Conservation (phyloP, 768 basidiomycete species). For the Agrocybe pediades region DNA sequence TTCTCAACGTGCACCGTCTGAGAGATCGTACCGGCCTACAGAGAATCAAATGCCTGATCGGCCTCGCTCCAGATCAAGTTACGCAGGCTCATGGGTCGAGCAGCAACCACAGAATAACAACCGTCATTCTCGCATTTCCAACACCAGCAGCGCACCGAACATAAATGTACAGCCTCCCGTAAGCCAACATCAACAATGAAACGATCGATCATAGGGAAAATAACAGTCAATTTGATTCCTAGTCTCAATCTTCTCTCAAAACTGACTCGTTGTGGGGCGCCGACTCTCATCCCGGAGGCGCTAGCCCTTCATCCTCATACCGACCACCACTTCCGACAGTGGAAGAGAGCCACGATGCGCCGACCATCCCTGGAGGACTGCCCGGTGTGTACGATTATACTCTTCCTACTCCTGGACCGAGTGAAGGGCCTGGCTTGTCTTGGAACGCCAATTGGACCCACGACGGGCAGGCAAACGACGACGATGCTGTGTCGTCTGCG, state of each 20-base stretch:
- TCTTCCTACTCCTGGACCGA: constrained; percentile 5
- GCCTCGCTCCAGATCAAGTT: constrained; percentile 25
- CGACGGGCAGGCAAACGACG: constrained; percentile 19
- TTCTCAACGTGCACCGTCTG: constrained; percentile 8
- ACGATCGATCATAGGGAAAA: not conserved
- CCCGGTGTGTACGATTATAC: constrained; percentile 14
- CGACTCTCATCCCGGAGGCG: constrained; percentile 2
- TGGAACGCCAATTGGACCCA: not conserved
- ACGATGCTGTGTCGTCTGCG: constrained; percentile 29
- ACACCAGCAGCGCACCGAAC: constrained; percentile 25
- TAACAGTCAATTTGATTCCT: not conserved
- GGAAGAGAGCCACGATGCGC: not conserved
- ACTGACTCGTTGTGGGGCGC: constrained; percentile 15
- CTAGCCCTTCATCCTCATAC: constrained; percentile 10
- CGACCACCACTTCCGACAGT: constrained; percentile 2
- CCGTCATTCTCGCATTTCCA: constrained; percentile 5
- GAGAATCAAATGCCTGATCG: constrained; percentile 21
- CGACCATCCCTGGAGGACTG: constrained; percentile 10
- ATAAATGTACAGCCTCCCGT: constrained; percentile 42
- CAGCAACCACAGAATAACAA: not conserved
- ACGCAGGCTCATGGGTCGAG: constrained; percentile 21
- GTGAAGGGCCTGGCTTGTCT: not conserved
- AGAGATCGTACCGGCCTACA: constrained; percentile 9
- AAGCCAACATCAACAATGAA: constrained; percentile 12
- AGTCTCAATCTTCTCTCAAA: constrained; percentile 24